Evolutionary conservation across 2,329 filamentous ascomycete species (phyloP).

Genomic region (Cladophialophora carrionii): DNA sequence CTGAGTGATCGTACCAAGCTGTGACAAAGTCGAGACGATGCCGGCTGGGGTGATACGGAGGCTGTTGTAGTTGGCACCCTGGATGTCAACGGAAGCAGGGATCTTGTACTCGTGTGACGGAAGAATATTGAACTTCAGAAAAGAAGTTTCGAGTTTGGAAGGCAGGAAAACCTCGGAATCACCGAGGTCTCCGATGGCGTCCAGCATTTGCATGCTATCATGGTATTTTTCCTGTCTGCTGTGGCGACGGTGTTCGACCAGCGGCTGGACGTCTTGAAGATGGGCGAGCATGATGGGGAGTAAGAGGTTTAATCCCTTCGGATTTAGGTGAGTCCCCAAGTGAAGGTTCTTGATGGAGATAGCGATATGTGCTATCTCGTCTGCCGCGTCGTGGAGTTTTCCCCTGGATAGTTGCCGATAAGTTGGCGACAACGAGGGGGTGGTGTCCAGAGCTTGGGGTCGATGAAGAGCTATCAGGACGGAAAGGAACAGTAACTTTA

Average conservation of each 20-base stretch:
- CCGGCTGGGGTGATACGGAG: not conserved
- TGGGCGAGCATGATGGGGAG: slow-evolving; percentile 93
- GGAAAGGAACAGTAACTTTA: slow-evolving; percentile 92
- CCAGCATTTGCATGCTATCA: slow-evolving; percentile 21
- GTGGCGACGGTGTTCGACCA: not conserved
- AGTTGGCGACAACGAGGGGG: slow-evolving; percentile 49
- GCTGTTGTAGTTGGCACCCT: not conserved
- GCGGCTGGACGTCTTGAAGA: slow-evolving; percentile 74
- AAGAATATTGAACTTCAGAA: slow-evolving; percentile 19
- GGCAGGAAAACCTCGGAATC: slow-evolving; percentile 10
- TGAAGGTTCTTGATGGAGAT: slow-evolving; percentile 67
- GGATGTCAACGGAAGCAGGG: slow-evolving; percentile 1
- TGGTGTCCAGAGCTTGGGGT: slow-evolving; percentile 71
- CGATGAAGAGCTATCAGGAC: slow-evolving; percentile 90
- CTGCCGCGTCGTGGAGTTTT: slow-evolving; percentile 80
- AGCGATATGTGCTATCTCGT: slow-evolving; percentile 82
- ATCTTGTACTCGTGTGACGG: slow-evolving; percentile 12
- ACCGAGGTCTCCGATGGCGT: slow-evolving; percentile 12
- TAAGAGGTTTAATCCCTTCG: slow-evolving; percentile 86
- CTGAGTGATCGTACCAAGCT: slow-evolving; percentile 4
- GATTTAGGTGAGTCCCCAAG: slow-evolving; percentile 78
- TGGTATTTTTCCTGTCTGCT: slow-evolving; percentile 23
- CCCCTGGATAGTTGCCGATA: slow-evolving; percentile 76
- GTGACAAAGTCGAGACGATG: slow-evolving; percentile 1
- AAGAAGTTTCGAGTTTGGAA: slow-evolving; percentile 18